Percentiles rank a stretch among this genome's conserved stretches.
Conservation (phyloP, 768 basidiomycete species). For the Chalciporus piperatus region DNA sequence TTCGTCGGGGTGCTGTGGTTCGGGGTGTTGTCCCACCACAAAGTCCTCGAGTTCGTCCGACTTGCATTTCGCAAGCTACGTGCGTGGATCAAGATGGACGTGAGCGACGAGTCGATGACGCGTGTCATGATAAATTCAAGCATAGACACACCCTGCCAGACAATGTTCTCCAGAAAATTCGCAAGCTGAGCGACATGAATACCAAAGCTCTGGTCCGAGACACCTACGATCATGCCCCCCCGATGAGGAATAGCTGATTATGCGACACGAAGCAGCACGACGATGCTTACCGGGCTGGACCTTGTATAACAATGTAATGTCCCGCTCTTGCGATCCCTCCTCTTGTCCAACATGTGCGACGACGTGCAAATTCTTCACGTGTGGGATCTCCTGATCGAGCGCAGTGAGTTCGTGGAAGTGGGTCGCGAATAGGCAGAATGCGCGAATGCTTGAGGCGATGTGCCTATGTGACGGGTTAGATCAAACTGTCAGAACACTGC, state of each 20-base stretch:
- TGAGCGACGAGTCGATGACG: neutral
- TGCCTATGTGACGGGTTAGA: slow-evolving; percentile 50
- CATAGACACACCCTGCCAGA: slow-evolving; percentile 66
- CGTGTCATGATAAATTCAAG: neutral
- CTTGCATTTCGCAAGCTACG: slow-evolving; percentile 85
- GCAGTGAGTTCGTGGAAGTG: slow-evolving; percentile 98
- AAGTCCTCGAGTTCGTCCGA: slow-evolving; percentile 92
- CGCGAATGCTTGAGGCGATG: slow-evolving; percentile 88
- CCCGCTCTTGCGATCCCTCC: slow-evolving; percentile 49
- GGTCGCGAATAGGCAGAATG: slow-evolving; percentile 95
- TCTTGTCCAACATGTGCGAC: slow-evolving; percentile 81
- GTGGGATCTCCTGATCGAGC: slow-evolving; percentile 77
- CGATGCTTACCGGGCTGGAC: slow-evolving; percentile 66
- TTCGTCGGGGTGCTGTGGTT: slow-evolving; percentile 50
- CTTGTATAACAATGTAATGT: slow-evolving; percentile 80
- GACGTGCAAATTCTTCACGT: slow-evolving; percentile 94
- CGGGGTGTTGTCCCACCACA: slow-evolving; percentile 40
- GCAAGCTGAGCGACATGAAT: slow-evolving; percentile 98
- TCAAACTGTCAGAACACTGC: too few species aligned
- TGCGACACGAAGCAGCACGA: neutral
- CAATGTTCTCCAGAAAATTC: slow-evolving; percentile 93
- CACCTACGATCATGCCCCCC: slow-evolving; percentile 47
- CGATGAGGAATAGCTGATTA: too few species aligned
- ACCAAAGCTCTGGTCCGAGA: slow-evolving; percentile 97
- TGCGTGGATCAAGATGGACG: neutral